phyloP scores from a whole-genome alignment of 352 stramenopile genomes.

The Blastocystis hominis region DNA sequence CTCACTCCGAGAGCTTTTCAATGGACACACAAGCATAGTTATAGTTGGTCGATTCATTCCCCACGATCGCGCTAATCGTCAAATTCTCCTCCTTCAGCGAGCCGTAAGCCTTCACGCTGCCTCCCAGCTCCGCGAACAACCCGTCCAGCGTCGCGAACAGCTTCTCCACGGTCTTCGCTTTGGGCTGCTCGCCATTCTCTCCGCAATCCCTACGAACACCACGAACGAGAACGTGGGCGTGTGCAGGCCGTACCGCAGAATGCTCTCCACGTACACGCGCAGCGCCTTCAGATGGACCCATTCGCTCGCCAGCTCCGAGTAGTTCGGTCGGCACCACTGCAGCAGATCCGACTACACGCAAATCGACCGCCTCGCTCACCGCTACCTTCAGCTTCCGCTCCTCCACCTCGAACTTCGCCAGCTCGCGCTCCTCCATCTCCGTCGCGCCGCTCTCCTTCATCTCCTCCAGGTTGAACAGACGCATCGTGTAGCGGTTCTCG shows the following conservation, averaged over 20 bases:
- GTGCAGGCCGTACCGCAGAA: background rate
- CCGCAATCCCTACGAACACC: background rate
- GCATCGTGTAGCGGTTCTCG: conserved; percentile 12
- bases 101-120: conserved; percentile 3
- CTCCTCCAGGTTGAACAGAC: background rate
- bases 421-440: background rate
- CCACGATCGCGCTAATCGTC: conserved; percentile 8
- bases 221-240: background rate
- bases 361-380: background rate
- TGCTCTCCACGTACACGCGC: background rate
- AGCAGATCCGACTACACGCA: background rate
- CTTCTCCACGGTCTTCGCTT: background rate
- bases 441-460: background rate
- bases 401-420: background rate
- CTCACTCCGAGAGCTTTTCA: background rate
- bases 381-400: conserved; percentile 12
- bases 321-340: conserved; percentile 22
- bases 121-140: conserved; percentile 11
- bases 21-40: conserved; percentile 28
- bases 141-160: background rate
- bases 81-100: conserved; percentile 33
- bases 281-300: conserved; percentile 25
- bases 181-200: background rate
- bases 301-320: background rate
- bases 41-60: conserved; percentile 24